These are phyloP conservation scores for Hymenoscyphus salicellus DNA, from an alignment of 2,329 filamentous ascomycete species.

Conservation along the genomic window DNA sequence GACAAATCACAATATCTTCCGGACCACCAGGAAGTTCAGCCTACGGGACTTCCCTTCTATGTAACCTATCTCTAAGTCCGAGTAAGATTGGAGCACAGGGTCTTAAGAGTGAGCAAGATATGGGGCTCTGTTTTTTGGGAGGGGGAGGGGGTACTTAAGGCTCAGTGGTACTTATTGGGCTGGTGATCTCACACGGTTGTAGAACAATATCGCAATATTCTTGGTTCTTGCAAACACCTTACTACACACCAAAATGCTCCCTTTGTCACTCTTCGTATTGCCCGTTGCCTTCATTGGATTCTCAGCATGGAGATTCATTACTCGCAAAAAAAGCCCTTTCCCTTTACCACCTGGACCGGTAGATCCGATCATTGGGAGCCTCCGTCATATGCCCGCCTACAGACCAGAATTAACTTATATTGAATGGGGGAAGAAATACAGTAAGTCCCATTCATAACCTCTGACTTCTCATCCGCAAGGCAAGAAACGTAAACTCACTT, in stretches of 20 bases:
- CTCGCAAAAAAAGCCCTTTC: neutral
- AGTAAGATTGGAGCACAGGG: neutral
- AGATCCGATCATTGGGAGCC: slow-evolving; percentile 29
- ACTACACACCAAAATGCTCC: neutral
- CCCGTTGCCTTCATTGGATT: neutral
- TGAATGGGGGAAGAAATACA: slow-evolving; percentile 28
- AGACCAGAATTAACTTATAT: slow-evolving; percentile 27
- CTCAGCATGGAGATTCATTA: neutral
- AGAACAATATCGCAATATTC: too few species aligned
- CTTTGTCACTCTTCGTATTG: neutral
- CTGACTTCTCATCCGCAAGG: neutral
- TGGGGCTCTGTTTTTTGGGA: neutral
- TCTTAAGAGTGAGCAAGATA: too few species aligned
- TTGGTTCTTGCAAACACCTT: neutral
- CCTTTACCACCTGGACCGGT: slow-evolving; percentile 29
- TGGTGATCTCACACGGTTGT: too few species aligned
- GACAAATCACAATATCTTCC: neutral
- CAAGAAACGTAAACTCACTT: neutral
- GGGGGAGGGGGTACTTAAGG: too few species aligned
- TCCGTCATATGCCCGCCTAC: slow-evolving; percentile 24
- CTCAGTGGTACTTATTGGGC: too few species aligned
- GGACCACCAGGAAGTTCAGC: neutral
- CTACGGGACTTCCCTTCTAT: neutral
- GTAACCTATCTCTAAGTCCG: neutral
- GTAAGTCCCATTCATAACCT: neutral